Percentiles rank a stretch among this genome's conserved stretches.
Conservation (phyloP, 2,329 filamentous ascomycete species). For the Akanthomyces lecanii region DNA sequence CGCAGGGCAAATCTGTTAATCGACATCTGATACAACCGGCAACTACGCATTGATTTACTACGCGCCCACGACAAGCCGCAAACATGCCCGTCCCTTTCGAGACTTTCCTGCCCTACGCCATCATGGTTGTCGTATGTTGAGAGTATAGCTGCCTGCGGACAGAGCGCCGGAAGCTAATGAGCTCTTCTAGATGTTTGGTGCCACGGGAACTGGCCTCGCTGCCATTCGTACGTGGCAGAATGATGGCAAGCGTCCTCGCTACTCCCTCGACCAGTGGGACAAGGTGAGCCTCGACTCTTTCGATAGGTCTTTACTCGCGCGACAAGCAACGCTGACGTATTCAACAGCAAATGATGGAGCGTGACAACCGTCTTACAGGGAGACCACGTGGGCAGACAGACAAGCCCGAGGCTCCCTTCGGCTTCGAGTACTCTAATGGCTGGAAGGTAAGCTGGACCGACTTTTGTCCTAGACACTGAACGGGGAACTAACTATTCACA, state of each 20-base stretch:
- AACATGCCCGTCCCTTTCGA: conserved; percentile 62
- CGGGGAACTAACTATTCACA: conserved; percentile 25
- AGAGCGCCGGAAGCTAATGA: conserved; percentile 23
- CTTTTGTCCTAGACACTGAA: conserved; percentile 6
- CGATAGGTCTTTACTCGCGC: neutral
- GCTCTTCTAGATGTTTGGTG: conserved; percentile 55
- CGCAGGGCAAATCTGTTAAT: neutral
- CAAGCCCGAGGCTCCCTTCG: conserved; percentile 49
- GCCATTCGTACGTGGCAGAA: conserved; percentile 55
- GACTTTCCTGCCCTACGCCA: conserved; percentile 59
- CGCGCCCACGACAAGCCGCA: conserved; percentile 30
- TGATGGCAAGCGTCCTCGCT: conserved; percentile 57
- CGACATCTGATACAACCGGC: neutral
- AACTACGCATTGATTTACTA: conserved; percentile 23
- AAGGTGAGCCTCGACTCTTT: conserved; percentile 41
- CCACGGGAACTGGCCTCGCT: conserved; percentile 54
- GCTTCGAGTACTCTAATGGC: conserved; percentile 60
- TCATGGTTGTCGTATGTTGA: conserved; percentile 55
- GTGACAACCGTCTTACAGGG: conserved; percentile 59
- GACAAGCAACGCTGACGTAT: conserved; percentile 26
- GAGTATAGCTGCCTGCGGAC: conserved; percentile 14
- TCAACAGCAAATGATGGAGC: conserved; percentile 61
- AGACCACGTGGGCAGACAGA: conserved; percentile 55
- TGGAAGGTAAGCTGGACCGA: conserved; percentile 52
- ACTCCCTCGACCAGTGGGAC: conserved; percentile 61